Conservation (phyloP, 2,329 filamentous ascomycete species). For the Ceratocystis harringtonii region DNA sequence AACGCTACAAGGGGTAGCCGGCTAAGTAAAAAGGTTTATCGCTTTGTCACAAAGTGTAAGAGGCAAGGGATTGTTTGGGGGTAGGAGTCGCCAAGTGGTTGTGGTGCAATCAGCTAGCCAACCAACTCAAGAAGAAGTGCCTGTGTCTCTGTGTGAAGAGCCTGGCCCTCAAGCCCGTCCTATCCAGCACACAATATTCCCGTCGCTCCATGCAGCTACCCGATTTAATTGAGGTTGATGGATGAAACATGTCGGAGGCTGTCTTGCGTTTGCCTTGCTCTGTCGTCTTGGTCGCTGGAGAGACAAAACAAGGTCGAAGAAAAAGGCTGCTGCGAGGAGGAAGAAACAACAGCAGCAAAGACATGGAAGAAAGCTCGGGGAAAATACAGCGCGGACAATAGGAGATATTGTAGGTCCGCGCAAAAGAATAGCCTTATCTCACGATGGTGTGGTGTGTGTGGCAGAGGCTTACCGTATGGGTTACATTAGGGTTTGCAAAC, state of each 20-base stretch:
- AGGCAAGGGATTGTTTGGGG: not conserved
- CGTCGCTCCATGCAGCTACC: not conserved
- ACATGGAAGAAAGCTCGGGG: not conserved
- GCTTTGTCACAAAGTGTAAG: not conserved
- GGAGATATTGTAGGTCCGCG: not conserved
- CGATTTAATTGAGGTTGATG: not conserved
- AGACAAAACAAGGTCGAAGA: not conserved
- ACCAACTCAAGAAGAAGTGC: not conserved
- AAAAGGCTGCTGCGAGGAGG: not conserved
- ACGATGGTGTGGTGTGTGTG: not conserved
- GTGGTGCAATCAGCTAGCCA: not conserved
- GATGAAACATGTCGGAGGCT: conserved; percentile 3
- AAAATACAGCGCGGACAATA: not conserved
- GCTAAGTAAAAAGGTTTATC: not conserved
- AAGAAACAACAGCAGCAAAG: not conserved
- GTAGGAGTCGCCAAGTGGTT: not conserved
- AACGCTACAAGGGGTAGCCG: not conserved
- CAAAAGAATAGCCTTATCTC: not conserved
- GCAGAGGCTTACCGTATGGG: not conserved
- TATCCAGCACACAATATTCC: not conserved
- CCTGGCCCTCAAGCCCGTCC: not conserved
- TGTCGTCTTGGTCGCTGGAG: not conserved
- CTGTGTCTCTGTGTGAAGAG: not conserved
- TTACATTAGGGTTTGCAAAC: not conserved
- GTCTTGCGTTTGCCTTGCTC: not conserved